Conservation (phyloP, 1,139 yeast species). For the Hemisphaericaspora xylofermentans region DNA sequence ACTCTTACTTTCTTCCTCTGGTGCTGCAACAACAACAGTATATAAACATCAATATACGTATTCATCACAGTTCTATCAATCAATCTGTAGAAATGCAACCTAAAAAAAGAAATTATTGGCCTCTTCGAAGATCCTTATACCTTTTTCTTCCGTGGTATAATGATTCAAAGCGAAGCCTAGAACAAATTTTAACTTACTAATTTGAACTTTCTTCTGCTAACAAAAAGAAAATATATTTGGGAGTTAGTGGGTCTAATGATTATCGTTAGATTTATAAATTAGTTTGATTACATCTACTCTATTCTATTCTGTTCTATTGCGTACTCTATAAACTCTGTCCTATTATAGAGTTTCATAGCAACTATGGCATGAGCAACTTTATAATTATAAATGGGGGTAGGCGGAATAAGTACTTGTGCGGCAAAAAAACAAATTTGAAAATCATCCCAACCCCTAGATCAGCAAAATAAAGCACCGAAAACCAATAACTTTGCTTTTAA, state of each 20-base stretch:
- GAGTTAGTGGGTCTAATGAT: conserved; percentile 15
- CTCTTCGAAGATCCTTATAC: conserved; percentile 69
- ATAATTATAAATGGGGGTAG: no score
- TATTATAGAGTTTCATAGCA: no score
- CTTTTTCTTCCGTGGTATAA: conserved; percentile 49
- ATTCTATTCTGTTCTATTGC: neutral
- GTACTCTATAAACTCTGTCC: no score
- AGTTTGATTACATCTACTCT: conserved; percentile 26
- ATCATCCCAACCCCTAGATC: no score
- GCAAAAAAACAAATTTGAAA: no score
- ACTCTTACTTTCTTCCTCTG: no score
- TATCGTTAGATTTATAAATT: conserved; percentile 23
- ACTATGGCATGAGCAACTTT: no score
- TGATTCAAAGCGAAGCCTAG: conserved; percentile 75
- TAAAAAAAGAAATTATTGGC: conserved; percentile 29
- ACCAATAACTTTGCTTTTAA: no score
- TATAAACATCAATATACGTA: neutral
- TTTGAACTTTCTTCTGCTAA: conserved; percentile 22
- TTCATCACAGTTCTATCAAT: neutral
- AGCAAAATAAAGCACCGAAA: no score
- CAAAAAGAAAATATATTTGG: conserved; percentile 17
- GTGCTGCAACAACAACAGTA: no score
- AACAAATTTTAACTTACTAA: conserved; percentile 27
- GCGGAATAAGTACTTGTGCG: no score
- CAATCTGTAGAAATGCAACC: neutral